These are phyloP conservation scores for Tricholoma matsutake DNA, from an alignment of 768 basidiomycete species.

Conservation along the genomic window DNA sequence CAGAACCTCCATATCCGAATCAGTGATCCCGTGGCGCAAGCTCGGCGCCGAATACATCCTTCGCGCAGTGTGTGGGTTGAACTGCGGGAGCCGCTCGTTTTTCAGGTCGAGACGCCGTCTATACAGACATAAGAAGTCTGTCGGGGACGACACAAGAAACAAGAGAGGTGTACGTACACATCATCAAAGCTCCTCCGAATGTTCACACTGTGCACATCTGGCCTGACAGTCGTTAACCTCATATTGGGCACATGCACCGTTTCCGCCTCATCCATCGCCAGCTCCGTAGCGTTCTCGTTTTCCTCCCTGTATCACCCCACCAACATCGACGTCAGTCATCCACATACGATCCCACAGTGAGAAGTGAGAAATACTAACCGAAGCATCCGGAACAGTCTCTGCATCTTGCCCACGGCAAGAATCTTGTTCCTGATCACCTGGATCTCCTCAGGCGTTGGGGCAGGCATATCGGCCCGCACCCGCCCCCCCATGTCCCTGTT, in stretches of 20 bases:
- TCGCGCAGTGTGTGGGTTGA: conserved; percentile 35
- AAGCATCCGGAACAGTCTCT: conserved; percentile 82
- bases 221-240: background rate
- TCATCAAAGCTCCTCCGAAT: conserved; percentile 66
- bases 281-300: conserved; percentile 73
- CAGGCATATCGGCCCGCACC: conserved; percentile 24
- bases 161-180: conserved; percentile 47
- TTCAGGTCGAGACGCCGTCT: conserved; percentile 70
- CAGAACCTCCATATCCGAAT: conserved; percentile 58
- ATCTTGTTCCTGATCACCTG: conserved; percentile 90
- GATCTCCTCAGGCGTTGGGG: conserved; percentile 37
- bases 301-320: conserved; percentile 52
- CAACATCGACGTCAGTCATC: background rate
- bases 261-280: conserved; percentile 36
- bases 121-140: conserved; percentile 4
- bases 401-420: conserved; percentile 88
- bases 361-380: conserved; percentile 49
- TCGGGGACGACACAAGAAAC: conserved; percentile 1
- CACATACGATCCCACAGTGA: background rate
- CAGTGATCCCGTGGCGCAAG: conserved; percentile 48
- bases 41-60: conserved; percentile 56
- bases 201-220: conserved; percentile 56
- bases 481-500: conserved; percentile 33
- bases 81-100: conserved; percentile 75
- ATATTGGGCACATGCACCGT: conserved; percentile 25